Evolutionary conservation across 2,329 filamentous ascomycete genomes (phyloP).

Genomic region (Stagonosporopsis rhizophila): DNA sequence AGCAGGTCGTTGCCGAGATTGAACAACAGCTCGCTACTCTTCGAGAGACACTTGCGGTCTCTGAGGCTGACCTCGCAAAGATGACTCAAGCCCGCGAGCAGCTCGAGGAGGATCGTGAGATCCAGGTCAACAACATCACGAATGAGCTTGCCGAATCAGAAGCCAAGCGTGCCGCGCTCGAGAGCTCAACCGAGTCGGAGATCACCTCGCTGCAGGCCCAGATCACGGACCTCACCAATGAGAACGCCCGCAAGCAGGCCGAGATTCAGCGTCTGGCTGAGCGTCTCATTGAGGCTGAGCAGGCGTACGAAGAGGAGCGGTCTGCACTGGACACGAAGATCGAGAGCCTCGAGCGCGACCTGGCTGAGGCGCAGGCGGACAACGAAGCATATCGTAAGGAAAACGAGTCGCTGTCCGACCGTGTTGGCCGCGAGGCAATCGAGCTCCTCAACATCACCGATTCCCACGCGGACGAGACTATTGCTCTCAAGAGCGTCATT

Average conservation of each 20-base stretch:
- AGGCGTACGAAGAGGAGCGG: constrained; percentile 36
- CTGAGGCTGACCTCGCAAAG: constrained; percentile 29
- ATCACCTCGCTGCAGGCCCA: constrained; percentile 45
- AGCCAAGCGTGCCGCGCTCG: constrained; percentile 41
- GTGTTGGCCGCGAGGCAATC: constrained; percentile 38
- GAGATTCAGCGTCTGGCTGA: constrained; percentile 48
- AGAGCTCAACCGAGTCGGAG: constrained; percentile 40
- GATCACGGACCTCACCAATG: constrained; percentile 52
- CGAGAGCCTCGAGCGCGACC: constrained; percentile 29
- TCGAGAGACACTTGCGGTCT: constrained; percentile 39
- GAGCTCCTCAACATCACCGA: constrained; percentile 42
- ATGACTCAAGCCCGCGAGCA: constrained; percentile 43
- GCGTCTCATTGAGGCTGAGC: constrained; percentile 35
- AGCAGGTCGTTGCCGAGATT: constrained; percentile 45
- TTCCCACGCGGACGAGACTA: constrained; percentile 38
- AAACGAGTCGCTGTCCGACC: constrained; percentile 38
- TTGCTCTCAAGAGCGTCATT: constrained; percentile 48
- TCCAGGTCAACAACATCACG: constrained; percentile 45
- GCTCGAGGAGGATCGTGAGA: constrained; percentile 40
- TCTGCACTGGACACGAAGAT: constrained; percentile 35
- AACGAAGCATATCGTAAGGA: constrained; percentile 36
- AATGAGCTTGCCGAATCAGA: constrained; percentile 43
- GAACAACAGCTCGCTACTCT: constrained; percentile 46
- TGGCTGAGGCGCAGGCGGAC: constrained; percentile 28
- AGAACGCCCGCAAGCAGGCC: constrained; percentile 47